These are phyloP conservation scores for Annulohypoxylon nitens DNA, from an alignment of 495 filamentous ascomycete species.

Conservation along the genomic window DNA sequence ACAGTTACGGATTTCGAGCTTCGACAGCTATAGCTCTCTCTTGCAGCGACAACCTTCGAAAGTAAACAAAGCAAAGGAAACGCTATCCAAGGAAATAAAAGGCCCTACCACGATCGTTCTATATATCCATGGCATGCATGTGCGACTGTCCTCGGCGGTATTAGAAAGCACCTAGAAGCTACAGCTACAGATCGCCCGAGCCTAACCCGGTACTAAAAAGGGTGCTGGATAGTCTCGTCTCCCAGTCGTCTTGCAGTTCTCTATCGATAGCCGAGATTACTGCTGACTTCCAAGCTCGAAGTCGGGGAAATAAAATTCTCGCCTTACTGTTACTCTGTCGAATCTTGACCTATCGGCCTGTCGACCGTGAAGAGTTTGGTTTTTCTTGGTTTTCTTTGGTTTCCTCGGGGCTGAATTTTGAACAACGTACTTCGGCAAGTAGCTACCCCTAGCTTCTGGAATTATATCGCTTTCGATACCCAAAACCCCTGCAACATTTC, in stretches of 20 bases:
- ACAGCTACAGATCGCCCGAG: conserved; percentile 30
- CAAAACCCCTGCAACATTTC: conserved; percentile 52
- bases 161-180: conserved; percentile 29
- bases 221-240: conserved; percentile 12
- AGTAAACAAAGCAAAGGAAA: conserved; percentile 15
- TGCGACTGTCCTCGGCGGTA: conserved; percentile 23
- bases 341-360: conserved; percentile 5
- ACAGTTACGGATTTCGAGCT: conserved; percentile 9
- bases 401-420: conserved; percentile 20
- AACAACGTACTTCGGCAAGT: conserved; percentile 36
- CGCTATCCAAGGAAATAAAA: conserved; percentile 17
- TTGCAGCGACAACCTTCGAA: conserved; percentile 23
- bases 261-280: conserved; percentile 20
- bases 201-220: conserved; percentile 19
- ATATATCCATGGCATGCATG: conserved; percentile 25
- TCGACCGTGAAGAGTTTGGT: conserved; percentile 16
- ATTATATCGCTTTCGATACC: conserved; percentile 37
- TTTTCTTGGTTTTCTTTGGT: background rate
- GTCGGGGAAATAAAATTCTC: conserved; percentile 21
- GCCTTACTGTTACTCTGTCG: conserved; percentile 8
- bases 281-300: conserved; percentile 11
- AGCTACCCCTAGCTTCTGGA: conserved; percentile 27
- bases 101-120: conserved; percentile 15
- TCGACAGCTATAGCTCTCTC: conserved; percentile 26
- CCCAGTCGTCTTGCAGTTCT: conserved; percentile 17